A percentile compares a stretch with the other conserved stretches of the same genome.
These are phyloP conservation scores for Pleurotus ostreatus DNA, from an alignment of 768 basidiomycete species.

Conservation along the genomic window DNA sequence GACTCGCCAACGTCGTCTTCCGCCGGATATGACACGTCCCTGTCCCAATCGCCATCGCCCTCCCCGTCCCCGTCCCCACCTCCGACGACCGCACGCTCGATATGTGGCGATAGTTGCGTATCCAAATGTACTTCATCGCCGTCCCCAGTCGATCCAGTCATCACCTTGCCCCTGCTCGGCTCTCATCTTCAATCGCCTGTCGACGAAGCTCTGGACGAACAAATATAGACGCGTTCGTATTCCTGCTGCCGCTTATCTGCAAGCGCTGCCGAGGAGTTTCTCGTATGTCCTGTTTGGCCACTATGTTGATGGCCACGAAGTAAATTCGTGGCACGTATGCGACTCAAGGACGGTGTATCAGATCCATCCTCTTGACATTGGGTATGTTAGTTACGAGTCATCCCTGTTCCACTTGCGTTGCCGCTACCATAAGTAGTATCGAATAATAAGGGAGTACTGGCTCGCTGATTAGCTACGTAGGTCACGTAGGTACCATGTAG, in stretches of 20 bases:
- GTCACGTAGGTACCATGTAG: background rate
- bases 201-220: background rate
- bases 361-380: too few relatives aligned
- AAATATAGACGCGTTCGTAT: background rate
- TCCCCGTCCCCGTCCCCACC: conserved; percentile 31
- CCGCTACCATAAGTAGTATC: too few relatives aligned
- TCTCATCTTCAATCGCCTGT: background rate
- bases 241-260: too few relatives aligned
- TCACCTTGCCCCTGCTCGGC: background rate
- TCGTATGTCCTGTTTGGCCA: too few relatives aligned
- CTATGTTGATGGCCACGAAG: too few relatives aligned
- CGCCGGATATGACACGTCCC: conserved; percentile 47
- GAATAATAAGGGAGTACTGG: too few relatives aligned
- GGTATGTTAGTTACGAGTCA: too few relatives aligned
- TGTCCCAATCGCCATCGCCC: conserved; percentile 46
- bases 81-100: conserved; percentile 18
- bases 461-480: too few relatives aligned
- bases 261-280: too few relatives aligned
- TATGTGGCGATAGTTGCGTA: background rate
- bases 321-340: too few relatives aligned
- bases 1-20: conserved; percentile 56
- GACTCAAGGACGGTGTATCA: too few relatives aligned
- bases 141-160: background rate
- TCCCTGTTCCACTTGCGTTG: too few relatives aligned
- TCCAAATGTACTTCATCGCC: background rate